Evolutionary conservation across 2,329 filamentous ascomycete genomes (phyloP), one percentile per base, ranked within the genome.

Genomic region (Aschersonia sp.): DNA sequence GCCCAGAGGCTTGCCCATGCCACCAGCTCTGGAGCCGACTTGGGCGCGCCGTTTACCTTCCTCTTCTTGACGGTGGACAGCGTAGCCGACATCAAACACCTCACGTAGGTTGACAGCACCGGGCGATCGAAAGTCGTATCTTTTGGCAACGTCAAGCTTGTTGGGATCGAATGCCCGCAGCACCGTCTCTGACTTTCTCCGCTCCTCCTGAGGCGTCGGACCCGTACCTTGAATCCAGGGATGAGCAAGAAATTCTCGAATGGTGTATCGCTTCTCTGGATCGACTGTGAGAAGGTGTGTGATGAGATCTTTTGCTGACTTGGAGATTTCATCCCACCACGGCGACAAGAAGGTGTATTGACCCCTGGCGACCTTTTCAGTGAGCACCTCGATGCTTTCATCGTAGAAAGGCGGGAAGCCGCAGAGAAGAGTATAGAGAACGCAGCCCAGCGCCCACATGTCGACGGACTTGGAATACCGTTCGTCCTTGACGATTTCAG

Each of bases 241-340:
- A 58, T 98, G 92, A n/a, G 77, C 77, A 50, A 98, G 72, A 68
- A 98, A 98, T 60, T 97, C 83, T 51, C 78, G 80, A 61, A 98
- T 98, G 3, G 87, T 89, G 66, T 88, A 98, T 20, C 92, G 82
- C 72, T 95, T 91, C 51, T 94, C 88, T 0, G 92, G 92, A 55
- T 98, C 89, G 51, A 98, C 92, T 0, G 88, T 94, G 52, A 98
- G 70, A 0, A 98, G 77, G 64, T 98, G 92, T 4, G 85, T 87
- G 50, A 98, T 91, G 7, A 98, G 72, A 58, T 98, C 91, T 64
- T 97, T 88, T 0, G 92, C 92, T 3, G 87, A 83, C 63, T 92
- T 89, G 51, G 91, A 96, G 52, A 98, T 97, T 50, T 96, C 89
- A 56, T 98, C 92, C 92, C 92, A 98, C 92, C 92, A 98, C 0